A percentile compares a stretch with the other conserved stretches of the same genome.
Evolutionary conservation across 1,284 basidiomycete species (phyloP).

Genomic region (Exobasidium cylindrosporum): DNA sequence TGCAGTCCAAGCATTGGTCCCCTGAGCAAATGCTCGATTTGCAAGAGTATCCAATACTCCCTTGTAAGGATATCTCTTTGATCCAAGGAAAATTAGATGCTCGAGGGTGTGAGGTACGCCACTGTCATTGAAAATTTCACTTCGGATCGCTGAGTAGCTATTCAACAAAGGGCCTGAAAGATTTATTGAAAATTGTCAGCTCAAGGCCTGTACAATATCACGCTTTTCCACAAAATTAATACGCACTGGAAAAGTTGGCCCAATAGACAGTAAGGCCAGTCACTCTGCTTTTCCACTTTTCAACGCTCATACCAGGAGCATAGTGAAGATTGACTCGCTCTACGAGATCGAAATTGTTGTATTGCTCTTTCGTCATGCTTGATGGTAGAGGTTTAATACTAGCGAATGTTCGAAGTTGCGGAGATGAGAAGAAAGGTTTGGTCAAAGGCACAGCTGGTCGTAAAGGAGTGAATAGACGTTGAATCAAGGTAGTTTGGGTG

Average conservation of each 20-base stretch:
- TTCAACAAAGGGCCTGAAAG: constrained; percentile 67
- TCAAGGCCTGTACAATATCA: background rate
- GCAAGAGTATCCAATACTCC: constrained; percentile 96
- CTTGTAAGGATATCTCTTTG: constrained; percentile 74
- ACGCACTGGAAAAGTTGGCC: constrained; percentile 54
- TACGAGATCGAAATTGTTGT: constrained; percentile 71
- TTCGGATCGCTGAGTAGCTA: constrained; percentile 86
- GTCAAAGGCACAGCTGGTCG: background rate
- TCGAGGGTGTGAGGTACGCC: constrained; percentile 53
- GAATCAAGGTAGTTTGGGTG: background rate
- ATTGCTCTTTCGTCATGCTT: background rate
- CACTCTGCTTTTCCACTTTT: constrained; percentile 77
- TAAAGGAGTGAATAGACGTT: background rate
- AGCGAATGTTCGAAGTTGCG: background rate
- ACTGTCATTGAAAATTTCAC: constrained; percentile 71
- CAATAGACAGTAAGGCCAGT: constrained; percentile 68
- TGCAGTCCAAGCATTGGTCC: constrained; percentile 68
- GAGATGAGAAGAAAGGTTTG: too few species aligned
- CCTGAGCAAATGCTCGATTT: constrained; percentile 86
- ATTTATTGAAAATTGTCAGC: constrained; percentile 71
- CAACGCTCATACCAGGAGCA: constrained; percentile 68
- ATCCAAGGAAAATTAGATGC: constrained; percentile 53
- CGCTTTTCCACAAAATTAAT: constrained; percentile 8
- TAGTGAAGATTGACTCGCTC: constrained; percentile 70
- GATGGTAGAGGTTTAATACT: background rate